A percentile compares a stretch with the other conserved stretches of the same genome.
These are phyloP conservation scores for Yamadazyma friedrichii DNA, from an alignment of 1,139 yeast genomes.

Conservation along the genomic window DNA sequence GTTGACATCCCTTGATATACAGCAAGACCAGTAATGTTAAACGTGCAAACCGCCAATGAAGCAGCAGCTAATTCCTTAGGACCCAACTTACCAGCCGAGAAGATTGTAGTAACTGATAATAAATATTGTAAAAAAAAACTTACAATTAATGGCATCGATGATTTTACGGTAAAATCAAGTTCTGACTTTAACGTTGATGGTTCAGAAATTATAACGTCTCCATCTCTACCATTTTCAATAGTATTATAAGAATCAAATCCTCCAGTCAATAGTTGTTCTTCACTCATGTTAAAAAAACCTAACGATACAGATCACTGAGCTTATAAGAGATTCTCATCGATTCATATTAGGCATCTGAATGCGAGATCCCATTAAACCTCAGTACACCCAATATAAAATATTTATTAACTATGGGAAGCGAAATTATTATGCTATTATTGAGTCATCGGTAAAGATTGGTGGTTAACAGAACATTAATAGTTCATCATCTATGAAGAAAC, in stretches of 20 bases:
- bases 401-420: too few relatives aligned
- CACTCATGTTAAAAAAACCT: constrained; percentile 24
- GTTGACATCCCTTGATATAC: constrained; percentile 57
- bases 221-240: constrained; percentile 7
- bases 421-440: too few relatives aligned
- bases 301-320: too few relatives aligned
- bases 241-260: constrained; percentile 20
- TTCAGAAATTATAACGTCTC: constrained; percentile 5
- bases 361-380: neutral
- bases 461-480: neutral
- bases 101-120: constrained; percentile 47
- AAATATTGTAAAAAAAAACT: constrained; percentile 52
- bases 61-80: constrained; percentile 48
- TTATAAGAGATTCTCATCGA: too few relatives aligned
- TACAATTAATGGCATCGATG: constrained; percentile 46
- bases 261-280: constrained; percentile 31
- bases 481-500: neutral
- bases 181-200: constrained; percentile 19
- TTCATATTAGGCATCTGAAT: neutral
- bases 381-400: neutral
- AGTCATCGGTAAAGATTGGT: neutral
- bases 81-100: constrained; percentile 49
- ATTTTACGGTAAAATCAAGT: constrained; percentile 26
- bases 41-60: constrained; percentile 49
- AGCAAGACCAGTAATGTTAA: constrained; percentile 46